Conservation (phyloP, 441 rosid species). For the Corymbia citriodora region DNA sequence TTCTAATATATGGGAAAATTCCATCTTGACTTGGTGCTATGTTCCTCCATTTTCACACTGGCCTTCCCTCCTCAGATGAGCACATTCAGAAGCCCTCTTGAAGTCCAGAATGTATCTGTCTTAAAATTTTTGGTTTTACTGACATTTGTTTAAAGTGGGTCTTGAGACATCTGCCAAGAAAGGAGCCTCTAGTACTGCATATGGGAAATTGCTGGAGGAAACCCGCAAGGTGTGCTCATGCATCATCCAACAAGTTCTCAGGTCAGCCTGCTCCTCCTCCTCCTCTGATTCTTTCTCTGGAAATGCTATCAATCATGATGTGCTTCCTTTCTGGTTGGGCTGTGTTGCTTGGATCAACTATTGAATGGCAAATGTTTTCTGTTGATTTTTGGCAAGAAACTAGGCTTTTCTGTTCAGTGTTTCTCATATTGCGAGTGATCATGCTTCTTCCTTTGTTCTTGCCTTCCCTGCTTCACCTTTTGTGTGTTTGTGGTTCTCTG, state of each 20-base stretch:
- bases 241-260: slow-evolving; percentile 7
- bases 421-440: background rate
- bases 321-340: background rate
- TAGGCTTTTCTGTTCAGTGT: background rate
- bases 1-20: background rate
- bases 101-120: background rate
- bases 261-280: background rate
- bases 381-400: background rate
- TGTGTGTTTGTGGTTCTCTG: background rate
- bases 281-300: background rate
- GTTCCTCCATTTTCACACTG: background rate
- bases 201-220: slow-evolving; percentile 10
- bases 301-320: background rate
- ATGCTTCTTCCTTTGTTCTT: background rate
- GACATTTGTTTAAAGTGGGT: background rate
- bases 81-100: background rate
- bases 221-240: slow-evolving; percentile 12
- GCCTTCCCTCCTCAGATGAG: background rate
- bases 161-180: background rate
- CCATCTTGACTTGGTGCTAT: background rate
- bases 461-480: background rate
- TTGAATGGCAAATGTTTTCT: background rate
- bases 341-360: background rate
- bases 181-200: background rate
- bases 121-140: background rate